Evolutionary conservation across 129 eudicot genomes (phyloP).

Genomic region (Pseudognaphalium luteoalbum): DNA sequence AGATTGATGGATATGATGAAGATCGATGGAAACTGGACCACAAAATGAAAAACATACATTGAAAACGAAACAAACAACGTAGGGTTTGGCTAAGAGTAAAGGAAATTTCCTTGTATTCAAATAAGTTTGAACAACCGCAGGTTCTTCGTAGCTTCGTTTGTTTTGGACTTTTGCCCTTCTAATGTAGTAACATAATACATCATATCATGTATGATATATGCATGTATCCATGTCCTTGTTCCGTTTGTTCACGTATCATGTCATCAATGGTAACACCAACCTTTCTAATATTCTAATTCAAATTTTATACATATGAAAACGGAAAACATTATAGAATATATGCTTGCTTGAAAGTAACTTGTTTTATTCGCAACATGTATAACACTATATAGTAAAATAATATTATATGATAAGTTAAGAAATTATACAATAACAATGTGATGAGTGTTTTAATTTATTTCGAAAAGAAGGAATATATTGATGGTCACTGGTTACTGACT

Average conservation of each 20-base stretch:
- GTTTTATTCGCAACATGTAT: too few species aligned
- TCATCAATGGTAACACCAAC: not conserved
- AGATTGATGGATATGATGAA: not conserved
- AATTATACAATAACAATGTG: too few species aligned
- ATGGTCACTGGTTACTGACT: not conserved
- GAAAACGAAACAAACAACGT: constrained; percentile 25
- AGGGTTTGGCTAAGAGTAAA: constrained; percentile 22
- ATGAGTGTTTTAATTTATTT: not conserved
- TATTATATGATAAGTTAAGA: too few species aligned
- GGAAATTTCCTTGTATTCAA: constrained; percentile 31
- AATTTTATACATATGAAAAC: too few species aligned
- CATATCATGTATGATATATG: too few species aligned
- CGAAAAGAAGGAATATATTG: not conserved
- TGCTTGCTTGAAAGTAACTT: not conserved
- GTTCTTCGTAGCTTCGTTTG: constrained; percentile 45
- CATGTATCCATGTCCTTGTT: constrained; percentile 30
- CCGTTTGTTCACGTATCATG: constrained; percentile 22
- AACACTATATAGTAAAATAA: too few species aligned
- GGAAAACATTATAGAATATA: not conserved
- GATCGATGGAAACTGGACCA: constrained; percentile 17
- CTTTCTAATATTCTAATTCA: not conserved
- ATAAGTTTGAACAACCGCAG: constrained; percentile 39
- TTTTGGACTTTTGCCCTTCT: constrained; percentile 35
- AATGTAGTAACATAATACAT: constrained; percentile 24
- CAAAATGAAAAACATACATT: not conserved